Conservation (phyloP, 202 grass and related monocot genomes). For the Saccharum hybrid region DNA sequence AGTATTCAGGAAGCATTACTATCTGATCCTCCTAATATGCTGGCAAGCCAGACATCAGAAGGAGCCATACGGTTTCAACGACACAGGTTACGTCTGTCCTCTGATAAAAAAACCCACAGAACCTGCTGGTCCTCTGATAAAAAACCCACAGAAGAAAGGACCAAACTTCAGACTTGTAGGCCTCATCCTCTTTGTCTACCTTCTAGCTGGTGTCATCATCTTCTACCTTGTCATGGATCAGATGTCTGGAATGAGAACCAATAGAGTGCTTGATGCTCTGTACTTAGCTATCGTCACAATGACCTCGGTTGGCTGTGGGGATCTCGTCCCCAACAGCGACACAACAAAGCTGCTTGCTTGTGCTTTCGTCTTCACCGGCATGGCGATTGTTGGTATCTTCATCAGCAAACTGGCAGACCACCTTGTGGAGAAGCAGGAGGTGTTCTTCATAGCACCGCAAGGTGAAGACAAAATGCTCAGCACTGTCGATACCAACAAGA, state of each 20-base stretch:
- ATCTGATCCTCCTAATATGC: conserved; percentile 32
- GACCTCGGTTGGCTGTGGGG: conserved; percentile 87
- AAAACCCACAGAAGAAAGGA: conserved; percentile 10
- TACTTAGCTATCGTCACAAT: conserved; percentile 90
- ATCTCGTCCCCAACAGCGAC: conserved; percentile 74
- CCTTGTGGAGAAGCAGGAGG: conserved; percentile 91
- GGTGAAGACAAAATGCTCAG: conserved; percentile 58
- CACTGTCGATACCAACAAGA: conserved; percentile 61
- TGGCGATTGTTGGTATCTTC: conserved; percentile 67
- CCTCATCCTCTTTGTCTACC: conserved; percentile 71
- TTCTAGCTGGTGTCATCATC: conserved; percentile 55
- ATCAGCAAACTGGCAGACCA: conserved; percentile 76
- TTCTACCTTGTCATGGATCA: conserved; percentile 84
- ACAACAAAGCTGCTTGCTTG: conserved; percentile 73
- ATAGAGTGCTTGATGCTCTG: conserved; percentile 73
- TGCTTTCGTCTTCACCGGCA: conserved; percentile 75
- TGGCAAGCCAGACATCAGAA: conserved; percentile 10
- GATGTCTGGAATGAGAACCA: conserved; percentile 67
- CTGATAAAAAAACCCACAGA: too few species aligned
- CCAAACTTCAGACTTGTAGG: conserved; percentile 49
- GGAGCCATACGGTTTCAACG: conserved; percentile 59
- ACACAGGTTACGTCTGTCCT: too few species aligned
- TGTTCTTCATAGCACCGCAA: conserved; percentile 80
- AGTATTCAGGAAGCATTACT: conserved; percentile 43
- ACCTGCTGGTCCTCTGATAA: background rate